Base-by-base conservation (phyloP, 768 basidiomycete genomes). In the Leccinum aurantiacum region DNA sequence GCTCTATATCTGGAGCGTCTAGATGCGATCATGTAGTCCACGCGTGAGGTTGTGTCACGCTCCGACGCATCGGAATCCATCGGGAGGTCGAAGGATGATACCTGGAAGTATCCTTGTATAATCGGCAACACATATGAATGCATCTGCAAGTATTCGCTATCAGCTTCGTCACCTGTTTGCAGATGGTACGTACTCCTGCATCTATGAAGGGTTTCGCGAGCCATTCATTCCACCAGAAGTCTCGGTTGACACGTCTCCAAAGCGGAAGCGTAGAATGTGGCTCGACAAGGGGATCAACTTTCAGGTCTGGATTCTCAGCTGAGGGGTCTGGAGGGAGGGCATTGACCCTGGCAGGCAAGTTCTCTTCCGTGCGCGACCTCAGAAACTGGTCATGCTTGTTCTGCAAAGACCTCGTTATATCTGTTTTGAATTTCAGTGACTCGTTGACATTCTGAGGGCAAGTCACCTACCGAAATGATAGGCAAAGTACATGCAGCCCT, bases 161-260 rank as follows among this genome's bases (percentile, higher is more conserved):
- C 38, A 1, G 6, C 10, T 35, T 17, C 29, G 31, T 56, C 51
- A 41, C 55, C 49, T 38, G 24, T 57, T 59, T 49, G 44, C 27
- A 29, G 22, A 56, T 25, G 46, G 17, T 15, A 75, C 84, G 59
- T 75, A 94, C 93, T 22, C 95, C 94, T 49, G 88, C 88, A 61
- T 98, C 93, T 41, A 93, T 78, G 64, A 99, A 89, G 2, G 91
- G 88, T 64, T 89, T 89, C 27, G 84, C 81, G 59, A 98, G 80
- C 81, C 86, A 87, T 67, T 94, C 91, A 68, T 98, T 99, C 93
- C 95, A 98, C 91, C 95, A 98, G 72, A 93, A 98, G 47, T 90
- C 88, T 51, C 83, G 82, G 66, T 98, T 93, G 1, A 94, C 91
- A 13, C 94, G 80, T 27, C 94, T 82, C 95, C 96, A 98, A 4